Evolutionary conservation across 75 land plant species (phyloP), one percentile per base, ranked within the genome.

Genomic region (Chamaecyparis obtusa): DNA sequence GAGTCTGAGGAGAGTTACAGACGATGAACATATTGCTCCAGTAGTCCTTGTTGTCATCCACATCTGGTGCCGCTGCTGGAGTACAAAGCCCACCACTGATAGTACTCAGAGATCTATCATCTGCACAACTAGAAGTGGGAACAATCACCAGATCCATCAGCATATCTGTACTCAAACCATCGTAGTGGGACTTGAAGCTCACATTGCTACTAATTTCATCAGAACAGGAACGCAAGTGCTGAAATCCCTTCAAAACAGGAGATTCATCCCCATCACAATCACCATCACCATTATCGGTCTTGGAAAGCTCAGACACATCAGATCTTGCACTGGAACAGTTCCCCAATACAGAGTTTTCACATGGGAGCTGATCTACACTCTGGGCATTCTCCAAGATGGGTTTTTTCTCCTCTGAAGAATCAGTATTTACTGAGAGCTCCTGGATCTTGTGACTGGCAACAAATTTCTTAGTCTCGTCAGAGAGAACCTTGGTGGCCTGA

Each of bases 11-110:
- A 81, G 54, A 81, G 32, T 81, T 81, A 11, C 83, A 81, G 32
- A 81, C 9, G n/a, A 30, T 81, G 54, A 81, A 81, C 83, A 46
- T 81, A n/a, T 81, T 81, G 35, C 83, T 44, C 83, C 83, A 81
- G 6, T 81, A 81, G 10, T 81, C 83, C 48, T 81, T 81, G 32
- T 21, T 81, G 8, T 81, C 54, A 30, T 81, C 83, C 33, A 3
- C 35, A 2, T 19, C 67, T 60, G 67, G 5, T 19, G 67, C 21
- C 2, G 5, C 69, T 0, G 64, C 24, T 0, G 64, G 24, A 19
- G 19, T 6, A 46, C 32, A 81, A 11, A 80, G 41, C 8, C 43
- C 81, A 0, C 51, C 51, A 8, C 51, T 9, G 8, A 7, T 48
- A 9, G 8, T 8, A 14, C 41, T 44, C 32, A 80, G 19, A 48